These are phyloP conservation scores for Neurospora sp. DNA, from an alignment of 495 filamentous ascomycete species.

Conservation along the genomic window DNA sequence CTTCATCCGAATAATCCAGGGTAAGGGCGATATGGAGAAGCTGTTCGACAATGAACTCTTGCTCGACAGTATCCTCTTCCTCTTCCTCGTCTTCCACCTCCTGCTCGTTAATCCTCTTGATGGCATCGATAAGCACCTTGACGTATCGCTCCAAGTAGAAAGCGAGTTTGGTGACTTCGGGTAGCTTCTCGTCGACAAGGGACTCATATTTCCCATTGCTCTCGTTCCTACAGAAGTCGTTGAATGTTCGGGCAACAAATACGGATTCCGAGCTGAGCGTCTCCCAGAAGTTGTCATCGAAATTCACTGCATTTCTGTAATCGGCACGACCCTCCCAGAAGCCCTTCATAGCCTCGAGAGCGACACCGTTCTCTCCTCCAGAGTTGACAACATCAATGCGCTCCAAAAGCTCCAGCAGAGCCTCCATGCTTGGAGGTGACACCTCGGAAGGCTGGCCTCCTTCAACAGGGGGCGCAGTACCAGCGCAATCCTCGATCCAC, in stretches of 20 bases:
- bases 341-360: constrained; percentile 80
- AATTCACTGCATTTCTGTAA: constrained; percentile 69
- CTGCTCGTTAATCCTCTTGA: constrained; percentile 45
- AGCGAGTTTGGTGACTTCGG: constrained; percentile 82
- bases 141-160: constrained; percentile 73
- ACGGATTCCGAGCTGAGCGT: constrained; percentile 72
- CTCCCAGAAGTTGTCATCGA: constrained; percentile 85
- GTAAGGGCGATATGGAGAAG: constrained; percentile 85
- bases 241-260: constrained; percentile 84
- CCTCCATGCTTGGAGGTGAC: constrained; percentile 56
- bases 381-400: constrained; percentile 89
- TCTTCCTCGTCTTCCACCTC: constrained; percentile 49
- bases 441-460: constrained; percentile 38
- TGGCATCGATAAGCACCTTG: constrained; percentile 59
- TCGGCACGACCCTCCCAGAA: constrained; percentile 95
- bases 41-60: constrained; percentile 92
- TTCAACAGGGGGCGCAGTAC: constrained; percentile 41
- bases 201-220: constrained; percentile 59
- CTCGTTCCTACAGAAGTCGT: constrained; percentile 73
- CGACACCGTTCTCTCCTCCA: constrained; percentile 80
- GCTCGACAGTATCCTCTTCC: constrained; percentile 71
- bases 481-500: constrained; percentile 92
- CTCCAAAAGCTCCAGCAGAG: constrained; percentile 81
- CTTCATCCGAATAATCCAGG: constrained; percentile 90
- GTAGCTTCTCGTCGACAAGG: constrained; percentile 82